Percentiles rank a stretch among this genome's conserved stretches.
Conservation (phyloP, 2,329 filamentous ascomycete species). For the Alternaria ethzedia region DNA sequence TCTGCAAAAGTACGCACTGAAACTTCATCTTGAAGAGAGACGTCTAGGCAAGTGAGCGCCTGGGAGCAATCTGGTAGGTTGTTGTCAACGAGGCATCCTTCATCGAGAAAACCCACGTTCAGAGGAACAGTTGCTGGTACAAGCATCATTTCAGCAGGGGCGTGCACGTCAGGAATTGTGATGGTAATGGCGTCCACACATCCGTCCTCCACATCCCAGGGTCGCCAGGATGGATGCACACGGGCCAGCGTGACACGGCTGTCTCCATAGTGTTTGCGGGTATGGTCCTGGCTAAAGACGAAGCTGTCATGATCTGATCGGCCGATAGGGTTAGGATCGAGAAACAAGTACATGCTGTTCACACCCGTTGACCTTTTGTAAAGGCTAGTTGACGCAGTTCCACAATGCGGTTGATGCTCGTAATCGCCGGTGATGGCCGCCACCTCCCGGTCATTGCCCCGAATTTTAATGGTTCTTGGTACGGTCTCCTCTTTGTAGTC, state of each 20-base stretch:
- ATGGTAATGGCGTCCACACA: not conserved
- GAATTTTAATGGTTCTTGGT: slow-evolving; percentile 53
- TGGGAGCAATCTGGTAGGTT: slow-evolving; percentile 20
- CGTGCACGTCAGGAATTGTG: slow-evolving; percentile 19
- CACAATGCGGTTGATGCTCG: slow-evolving; percentile 60
- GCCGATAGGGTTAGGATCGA: slow-evolving; percentile 61
- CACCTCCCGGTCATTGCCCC: slow-evolving; percentile 31
- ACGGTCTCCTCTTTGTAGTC: slow-evolving; percentile 52
- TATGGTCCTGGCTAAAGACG: slow-evolving; percentile 61
- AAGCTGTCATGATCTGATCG: slow-evolving; percentile 58
- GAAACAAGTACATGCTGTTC: slow-evolving; percentile 60
- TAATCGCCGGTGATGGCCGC: slow-evolving; percentile 59
- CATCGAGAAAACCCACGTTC: slow-evolving; percentile 5
- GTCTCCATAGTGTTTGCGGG: slow-evolving; percentile 55
- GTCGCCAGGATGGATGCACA: slow-evolving; percentile 48
- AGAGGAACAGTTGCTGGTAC: not conserved
- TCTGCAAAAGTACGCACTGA: slow-evolving; percentile 7
- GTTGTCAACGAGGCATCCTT: not conserved
- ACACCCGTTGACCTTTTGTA: slow-evolving; percentile 52
- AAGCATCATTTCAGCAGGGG: slow-evolving; percentile 5
- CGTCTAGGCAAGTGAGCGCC: slow-evolving; percentile 27
- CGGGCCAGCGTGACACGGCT: slow-evolving; percentile 55
- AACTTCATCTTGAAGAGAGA: slow-evolving; percentile 13
- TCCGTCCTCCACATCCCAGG: slow-evolving; percentile 26
- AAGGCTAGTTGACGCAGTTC: slow-evolving; percentile 61